A percentile compares a stretch with the other conserved stretches of the same genome.
Conservation (phyloP, 2,329 filamentous ascomycete genomes). For the Emergomyces africanus region DNA sequence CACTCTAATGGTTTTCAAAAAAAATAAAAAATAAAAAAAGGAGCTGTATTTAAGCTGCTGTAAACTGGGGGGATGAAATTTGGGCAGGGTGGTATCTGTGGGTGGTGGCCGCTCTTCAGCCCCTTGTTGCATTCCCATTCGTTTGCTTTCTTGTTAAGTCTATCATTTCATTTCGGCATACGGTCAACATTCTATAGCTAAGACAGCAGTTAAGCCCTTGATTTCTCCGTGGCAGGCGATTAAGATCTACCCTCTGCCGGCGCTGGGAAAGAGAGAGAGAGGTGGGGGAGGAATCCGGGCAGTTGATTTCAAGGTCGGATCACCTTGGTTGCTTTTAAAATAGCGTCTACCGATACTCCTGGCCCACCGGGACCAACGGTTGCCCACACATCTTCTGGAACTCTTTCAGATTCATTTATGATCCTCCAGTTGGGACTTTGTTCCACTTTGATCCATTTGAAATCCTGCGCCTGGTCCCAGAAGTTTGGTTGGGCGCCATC, state of each 20-base stretch:
- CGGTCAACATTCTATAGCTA: background rate
- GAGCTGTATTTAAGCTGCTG: too few species aligned
- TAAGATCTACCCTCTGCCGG: background rate
- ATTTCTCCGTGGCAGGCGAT: background rate
- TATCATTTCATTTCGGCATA: background rate
- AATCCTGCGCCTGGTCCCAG: conserved; percentile 90
- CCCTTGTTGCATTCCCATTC: background rate
- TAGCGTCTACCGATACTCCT: conserved; percentile 50
- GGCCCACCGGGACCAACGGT: conserved; percentile 52
- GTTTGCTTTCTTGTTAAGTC: background rate
- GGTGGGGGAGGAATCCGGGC: too few species aligned
- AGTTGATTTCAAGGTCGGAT: conserved; percentile 10
- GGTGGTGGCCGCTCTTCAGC: background rate
- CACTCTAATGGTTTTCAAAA: too few species aligned
- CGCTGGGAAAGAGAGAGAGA: background rate
- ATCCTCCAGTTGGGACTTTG: conserved; percentile 80
- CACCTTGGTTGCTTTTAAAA: conserved; percentile 37
- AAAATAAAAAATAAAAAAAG: background rate
- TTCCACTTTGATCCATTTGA: conserved; percentile 86
- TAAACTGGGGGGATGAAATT: too few species aligned
- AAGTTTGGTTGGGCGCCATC: conserved; percentile 42
- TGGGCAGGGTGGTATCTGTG: too few species aligned
- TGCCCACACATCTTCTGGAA: conserved; percentile 55
- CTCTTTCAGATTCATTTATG: conserved; percentile 46
- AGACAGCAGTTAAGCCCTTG: background rate